Evolutionary conservation across 2,329 filamentous ascomycete genomes (phyloP), one percentile per base, ranked within the genome.

Genomic region (Acephala macrosclerotiorum): DNA sequence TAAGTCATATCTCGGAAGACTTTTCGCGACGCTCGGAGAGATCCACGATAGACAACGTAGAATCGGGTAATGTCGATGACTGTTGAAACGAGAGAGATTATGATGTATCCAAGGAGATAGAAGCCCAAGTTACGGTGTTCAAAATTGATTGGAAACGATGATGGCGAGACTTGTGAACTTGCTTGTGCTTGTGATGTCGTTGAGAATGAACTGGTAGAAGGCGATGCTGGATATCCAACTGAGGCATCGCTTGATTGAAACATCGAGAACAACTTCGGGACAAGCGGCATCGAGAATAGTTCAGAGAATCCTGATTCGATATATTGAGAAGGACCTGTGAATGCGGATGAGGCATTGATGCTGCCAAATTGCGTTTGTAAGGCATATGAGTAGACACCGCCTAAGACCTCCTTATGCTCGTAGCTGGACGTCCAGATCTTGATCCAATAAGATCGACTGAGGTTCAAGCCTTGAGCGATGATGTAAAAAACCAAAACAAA

Each of bases 1-100:
- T 85, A 87, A 33, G 89, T 86, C 70, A 93, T 84, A 58, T 84
- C 83, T 33, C 86, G 81, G 70, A 93, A 94, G 3, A 94, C 80
- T 56, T 80, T 80, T 51, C 87, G 82, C 18, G 90, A 92, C 1
- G 90, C 91, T 64, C 82, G 83, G 70, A 93, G 81, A 8, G 90
- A 89, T 55, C 88, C 87, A 11, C 80, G 67, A 71, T 89, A 91
- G 7, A 90, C 80, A 76, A 87, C 86, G 66, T 84, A 84, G 76
- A 87, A 92, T 63, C 87, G 83, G 16, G 36, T 66, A 25, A 66
- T 42, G 18, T 62, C 61, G 14, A 91, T 73, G 0, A 89, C 36
- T 20, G 85, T 88, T 2, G 85, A 82, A 1, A 80, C 68, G 3
- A 87, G 70, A 0, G 89, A 87, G 38, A 93, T 81, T 1, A 78